Evolutionary conservation across 2,329 filamentous ascomycete species (phyloP), one percentile per base, ranked within the genome.

Genomic region (Fusarium equiseti): DNA sequence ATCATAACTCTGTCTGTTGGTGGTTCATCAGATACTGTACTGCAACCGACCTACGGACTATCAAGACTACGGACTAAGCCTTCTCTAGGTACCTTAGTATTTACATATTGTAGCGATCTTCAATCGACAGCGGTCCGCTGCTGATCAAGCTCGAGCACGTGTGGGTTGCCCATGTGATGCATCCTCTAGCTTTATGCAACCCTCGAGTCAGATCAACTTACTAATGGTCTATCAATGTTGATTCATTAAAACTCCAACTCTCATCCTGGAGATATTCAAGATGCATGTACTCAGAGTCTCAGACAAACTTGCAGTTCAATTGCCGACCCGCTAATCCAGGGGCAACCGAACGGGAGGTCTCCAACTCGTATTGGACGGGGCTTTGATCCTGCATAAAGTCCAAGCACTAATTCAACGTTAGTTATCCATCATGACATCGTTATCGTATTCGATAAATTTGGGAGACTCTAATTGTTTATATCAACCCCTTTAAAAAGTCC

Each of bases 301-400:
- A 45, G 42, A 24, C 46, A 13, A 13, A 27, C 24, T 52, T 38
- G 29, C 22, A 50, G 45, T 35, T 16, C n/a, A 54, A 52, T 29
- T 69, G 48, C 45, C 35, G 60, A 45, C 52, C 59, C 68, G 56
- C 54, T 45, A 42, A 71, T 71, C 46, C 68, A 69, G 68, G 68
- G 68, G 68, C 35, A 52, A 44, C 45, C 44, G 24, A 52, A 44
- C 45, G 49, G 24, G 44, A 53, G 26, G 50, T 42, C 67, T 53
- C 52, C 50, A 70, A 46, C 65, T 69, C 68, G 64, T 71, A 71
- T 71, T 29, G 43, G 63, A 64, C 40, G 38, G 59, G 54, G 48
- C 59, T 51, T 31, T 71, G 59, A 57, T 59, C 65, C 59, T 71
- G 68, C 68, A 68, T 71, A 49, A 63, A 59, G 29, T 26, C 27